A percentile compares a stretch with the other conserved stretches of the same genome.
Conservation (phyloP, 2,329 filamentous ascomycete species). For the Aspergillus piperis region DNA sequence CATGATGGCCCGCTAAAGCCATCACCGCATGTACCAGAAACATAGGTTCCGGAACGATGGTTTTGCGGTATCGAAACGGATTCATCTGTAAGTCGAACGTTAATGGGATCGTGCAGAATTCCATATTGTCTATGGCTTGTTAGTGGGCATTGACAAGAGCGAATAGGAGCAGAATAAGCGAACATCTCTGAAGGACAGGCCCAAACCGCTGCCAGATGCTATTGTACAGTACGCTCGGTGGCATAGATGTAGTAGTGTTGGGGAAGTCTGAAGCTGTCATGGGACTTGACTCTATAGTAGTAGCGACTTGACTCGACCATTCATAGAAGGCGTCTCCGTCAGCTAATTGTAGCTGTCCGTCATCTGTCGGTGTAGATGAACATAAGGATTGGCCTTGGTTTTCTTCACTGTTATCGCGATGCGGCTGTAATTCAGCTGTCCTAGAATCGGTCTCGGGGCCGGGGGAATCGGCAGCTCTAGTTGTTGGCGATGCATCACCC, state of each 20-base stretch:
- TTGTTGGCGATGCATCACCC: no score
- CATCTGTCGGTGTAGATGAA: no score
- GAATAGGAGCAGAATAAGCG: not conserved
- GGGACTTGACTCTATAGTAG: not conserved
- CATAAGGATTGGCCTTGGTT: no score
- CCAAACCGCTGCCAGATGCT: not conserved
- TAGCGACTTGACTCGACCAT: not conserved
- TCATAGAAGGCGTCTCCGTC: no score
- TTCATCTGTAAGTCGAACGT: not conserved
- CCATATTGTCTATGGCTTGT: slow-evolving; percentile 1
- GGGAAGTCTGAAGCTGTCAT: not conserved
- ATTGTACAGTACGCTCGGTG: slow-evolving; percentile 4
- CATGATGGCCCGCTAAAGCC: slow-evolving; percentile 8
- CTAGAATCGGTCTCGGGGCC: no score
- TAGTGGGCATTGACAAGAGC: not conserved
- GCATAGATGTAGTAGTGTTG: not conserved
- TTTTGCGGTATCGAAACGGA: slow-evolving; percentile 1
- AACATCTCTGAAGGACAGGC: slow-evolving; percentile 3
- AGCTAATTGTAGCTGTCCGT: no score
- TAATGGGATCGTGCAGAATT: slow-evolving; percentile 8
- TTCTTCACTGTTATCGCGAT: no score
- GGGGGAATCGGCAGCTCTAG: no score
- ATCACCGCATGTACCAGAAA: slow-evolving; percentile 9
- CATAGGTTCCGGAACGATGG: not conserved
- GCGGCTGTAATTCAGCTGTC: no score